phyloP scores from a whole-genome alignment of 257 asterid genomes.

The Fraxinus pennsylvanica region DNA sequence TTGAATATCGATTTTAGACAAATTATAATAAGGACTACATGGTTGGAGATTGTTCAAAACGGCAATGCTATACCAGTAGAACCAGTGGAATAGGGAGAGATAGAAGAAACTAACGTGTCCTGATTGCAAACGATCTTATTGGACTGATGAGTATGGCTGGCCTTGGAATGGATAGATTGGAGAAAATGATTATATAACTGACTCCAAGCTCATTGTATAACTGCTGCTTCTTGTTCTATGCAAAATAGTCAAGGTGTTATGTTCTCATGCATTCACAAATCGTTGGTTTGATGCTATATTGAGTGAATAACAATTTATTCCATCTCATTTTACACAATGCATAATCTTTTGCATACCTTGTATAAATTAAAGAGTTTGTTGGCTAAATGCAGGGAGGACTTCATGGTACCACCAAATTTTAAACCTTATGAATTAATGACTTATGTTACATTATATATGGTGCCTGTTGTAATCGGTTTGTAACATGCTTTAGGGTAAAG shows the following conservation, averaged over 20 bases:
- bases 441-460: background rate
- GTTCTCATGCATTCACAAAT: background rate
- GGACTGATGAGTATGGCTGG: background rate
- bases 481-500: slow-evolving; percentile 65
- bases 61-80: background rate
- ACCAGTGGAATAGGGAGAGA: background rate
- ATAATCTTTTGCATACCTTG: background rate
- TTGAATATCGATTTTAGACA: background rate
- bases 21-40: background rate
- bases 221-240: background rate
- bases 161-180: background rate
- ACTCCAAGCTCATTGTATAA: background rate
- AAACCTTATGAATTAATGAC: background rate
- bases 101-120: background rate
- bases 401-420: background rate
- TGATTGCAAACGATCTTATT: background rate
- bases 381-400: background rate
- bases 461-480: background rate
- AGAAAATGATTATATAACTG: background rate
- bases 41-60: background rate
- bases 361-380: background rate
- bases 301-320: background rate
- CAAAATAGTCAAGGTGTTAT: background rate
- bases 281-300: background rate
- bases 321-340: background rate